These are phyloP conservation scores for Scedosporium boydii DNA, from an alignment of 2,329 filamentous ascomycete species.

Conservation along the genomic window DNA sequence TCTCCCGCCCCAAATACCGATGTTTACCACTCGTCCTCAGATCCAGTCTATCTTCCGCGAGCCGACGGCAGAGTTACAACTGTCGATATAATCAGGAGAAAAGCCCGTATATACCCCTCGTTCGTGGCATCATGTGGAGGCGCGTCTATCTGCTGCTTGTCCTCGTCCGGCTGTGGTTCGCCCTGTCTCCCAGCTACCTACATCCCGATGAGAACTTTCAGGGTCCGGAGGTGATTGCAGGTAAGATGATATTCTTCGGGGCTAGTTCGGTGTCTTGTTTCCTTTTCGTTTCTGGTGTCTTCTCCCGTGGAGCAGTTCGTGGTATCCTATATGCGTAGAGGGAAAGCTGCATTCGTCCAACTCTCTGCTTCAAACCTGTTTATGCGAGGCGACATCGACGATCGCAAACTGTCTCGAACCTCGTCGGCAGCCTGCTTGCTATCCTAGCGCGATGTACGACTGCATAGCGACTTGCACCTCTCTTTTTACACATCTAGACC, in stretches of 20 bases:
- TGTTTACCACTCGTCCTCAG: neutral
- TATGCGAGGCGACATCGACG: neutral
- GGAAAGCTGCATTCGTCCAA: too few relatives aligned
- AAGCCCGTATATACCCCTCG: neutral
- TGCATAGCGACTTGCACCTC: neutral
- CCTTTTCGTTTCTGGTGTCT: neutral
- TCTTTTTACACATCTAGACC: neutral
- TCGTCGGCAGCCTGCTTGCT: neutral
- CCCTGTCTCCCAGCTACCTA: slow-evolving; percentile 87
- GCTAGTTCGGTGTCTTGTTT: neutral
- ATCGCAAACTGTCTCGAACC: neutral
- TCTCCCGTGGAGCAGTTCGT: neutral
- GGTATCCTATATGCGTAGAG: neutral
- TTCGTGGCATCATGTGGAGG: slow-evolving; percentile 66
- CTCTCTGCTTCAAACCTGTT: neutral
- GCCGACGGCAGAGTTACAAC: neutral
- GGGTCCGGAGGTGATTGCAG: slow-evolving; percentile 92
- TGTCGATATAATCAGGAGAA: neutral
- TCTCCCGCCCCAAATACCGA: neutral
- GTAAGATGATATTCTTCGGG: slow-evolving; percentile 40
- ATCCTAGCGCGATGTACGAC: neutral
- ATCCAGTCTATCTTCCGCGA: neutral
- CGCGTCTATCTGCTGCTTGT: slow-evolving; percentile 78
- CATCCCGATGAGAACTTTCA: slow-evolving; percentile 99
- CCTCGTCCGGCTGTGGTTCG: slow-evolving; percentile 85